These are phyloP conservation scores for Catharanthus roseus DNA, from an alignment of 257 asterid species.

Conservation along the genomic window DNA sequence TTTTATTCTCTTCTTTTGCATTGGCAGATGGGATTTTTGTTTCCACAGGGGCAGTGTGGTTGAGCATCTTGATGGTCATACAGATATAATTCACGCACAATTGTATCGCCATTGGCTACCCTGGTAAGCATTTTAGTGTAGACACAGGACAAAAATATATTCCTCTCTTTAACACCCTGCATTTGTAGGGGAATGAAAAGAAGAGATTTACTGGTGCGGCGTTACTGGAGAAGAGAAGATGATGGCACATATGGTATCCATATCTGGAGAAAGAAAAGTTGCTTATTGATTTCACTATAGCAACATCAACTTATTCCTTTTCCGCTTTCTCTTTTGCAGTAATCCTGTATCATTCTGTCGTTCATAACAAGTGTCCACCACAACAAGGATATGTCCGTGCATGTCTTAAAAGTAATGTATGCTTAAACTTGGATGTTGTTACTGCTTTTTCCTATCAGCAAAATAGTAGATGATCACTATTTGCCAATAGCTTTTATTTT, in stretches of 20 bases:
- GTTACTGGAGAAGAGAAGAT: slow-evolving; percentile 98
- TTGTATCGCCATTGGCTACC: slow-evolving; percentile 82
- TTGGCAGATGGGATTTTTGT: slow-evolving; percentile 90
- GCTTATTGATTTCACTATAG: background rate
- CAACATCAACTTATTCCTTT: background rate
- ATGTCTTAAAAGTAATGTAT: slow-evolving; percentile 79
- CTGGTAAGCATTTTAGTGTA: slow-evolving; percentile 44
- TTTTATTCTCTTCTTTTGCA: slow-evolving; percentile 3
- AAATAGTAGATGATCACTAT: background rate
- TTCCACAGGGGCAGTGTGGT: slow-evolving; percentile 64
- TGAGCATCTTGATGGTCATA: slow-evolving; percentile 90
- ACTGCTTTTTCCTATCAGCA: background rate
- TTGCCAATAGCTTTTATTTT: background rate
- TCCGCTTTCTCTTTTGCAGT: slow-evolving; percentile 41
- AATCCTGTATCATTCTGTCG: slow-evolving; percentile 79
- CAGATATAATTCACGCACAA: slow-evolving; percentile 74
- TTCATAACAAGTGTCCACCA: slow-evolving; percentile 69
- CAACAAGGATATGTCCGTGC: slow-evolving; percentile 78
- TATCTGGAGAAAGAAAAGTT: background rate
- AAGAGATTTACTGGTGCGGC: slow-evolving; percentile 72
- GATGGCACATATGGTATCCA: slow-evolving; percentile 88
- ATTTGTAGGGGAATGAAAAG: slow-evolving; percentile 72
- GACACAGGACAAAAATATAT: slow-evolving; percentile 2
- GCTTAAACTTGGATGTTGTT: slow-evolving; percentile 32
- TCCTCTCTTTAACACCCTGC: slow-evolving; percentile 17